Evolutionary conservation across 306 rosid species (phyloP), one percentile per base, ranked within the genome.

Genomic region (Prunus mume): DNA sequence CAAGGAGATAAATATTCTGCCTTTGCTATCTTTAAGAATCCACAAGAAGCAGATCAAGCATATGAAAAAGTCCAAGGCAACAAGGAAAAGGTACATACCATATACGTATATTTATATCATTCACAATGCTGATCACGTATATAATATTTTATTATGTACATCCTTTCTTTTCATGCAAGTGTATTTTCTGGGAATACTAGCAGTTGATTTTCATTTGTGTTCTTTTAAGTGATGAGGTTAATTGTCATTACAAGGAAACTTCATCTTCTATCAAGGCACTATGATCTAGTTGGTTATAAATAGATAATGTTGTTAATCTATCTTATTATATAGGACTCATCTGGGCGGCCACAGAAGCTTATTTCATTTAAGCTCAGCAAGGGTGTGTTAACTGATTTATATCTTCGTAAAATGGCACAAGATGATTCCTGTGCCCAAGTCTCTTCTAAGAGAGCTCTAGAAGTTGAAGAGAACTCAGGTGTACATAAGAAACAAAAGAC

Each of bases 331-430:
- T 76, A 93, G 98, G 98, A 93, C 81, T 68, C 90, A 11, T 34
- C 1, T 76, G 93, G 98, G 45, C 82, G 67, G 62, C 91, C 87
- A 3, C 98, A 93, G 80, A 93, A 93, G 68, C 79, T 66, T 19
- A 51, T 84, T 55, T 66, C 61, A 62, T 83, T 81, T 78, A 75
- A 52, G 49, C 79, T 61, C 56, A 77, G 74, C 73, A 68, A 83
- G 0, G 95, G 90, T 19, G 32, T 3, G 28, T 57, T 10, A 61
- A 78, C 72, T 24, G 65, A 49, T 70, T 11, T 93, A 14, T 89
- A 22, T 52, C 87, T 89, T 73, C 87, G 95, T 77, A 86, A 84
- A 85, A 86, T 84, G 89, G 68, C 28, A 28, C 46, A 38, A 4
- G 60, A 68, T 15, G 86, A 75, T 43, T 64, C 76, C 73, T 27